Percentiles rank a stretch among this genome's conserved stretches.
phyloP scores from a whole-genome alignment of 2,329 filamentous ascomycete genomes.

The Hymenoscyphus fructigenus region DNA sequence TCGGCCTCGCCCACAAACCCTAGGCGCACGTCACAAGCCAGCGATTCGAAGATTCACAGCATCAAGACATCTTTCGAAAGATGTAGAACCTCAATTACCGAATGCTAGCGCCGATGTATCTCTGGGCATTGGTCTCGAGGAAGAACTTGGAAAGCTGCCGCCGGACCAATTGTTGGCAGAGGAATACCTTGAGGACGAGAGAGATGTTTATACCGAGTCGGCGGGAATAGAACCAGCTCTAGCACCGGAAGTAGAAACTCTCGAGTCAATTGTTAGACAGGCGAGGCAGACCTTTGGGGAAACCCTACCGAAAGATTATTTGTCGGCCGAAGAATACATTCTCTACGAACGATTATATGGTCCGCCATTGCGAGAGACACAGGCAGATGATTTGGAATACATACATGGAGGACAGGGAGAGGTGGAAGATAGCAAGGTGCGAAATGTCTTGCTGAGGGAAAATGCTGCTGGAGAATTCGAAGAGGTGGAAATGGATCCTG shows the following conservation, averaged over 20 bases:
- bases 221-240: neutral
- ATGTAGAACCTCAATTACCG: slow-evolving; percentile 4
- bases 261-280: slow-evolving; percentile 64
- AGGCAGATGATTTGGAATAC: slow-evolving; percentile 56
- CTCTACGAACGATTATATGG: slow-evolving; percentile 84
- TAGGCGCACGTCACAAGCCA: slow-evolving; percentile 14
- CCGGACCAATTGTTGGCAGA: neutral
- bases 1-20: slow-evolving; percentile 10
- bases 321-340: slow-evolving; percentile 68
- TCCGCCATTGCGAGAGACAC: slow-evolving; percentile 63
- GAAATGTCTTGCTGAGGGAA: slow-evolving; percentile 53
- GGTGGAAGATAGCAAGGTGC: slow-evolving; percentile 48
- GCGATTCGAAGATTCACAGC: slow-evolving; percentile 25
- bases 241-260: neutral
- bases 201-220: neutral
- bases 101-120: neutral
- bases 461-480: slow-evolving; percentile 58
- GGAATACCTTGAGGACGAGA: neutral
- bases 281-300: slow-evolving; percentile 77
- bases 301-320: slow-evolving; percentile 67
- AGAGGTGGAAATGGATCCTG: slow-evolving; percentile 50
- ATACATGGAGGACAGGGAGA: slow-evolving; percentile 35
- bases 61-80: slow-evolving; percentile 6
- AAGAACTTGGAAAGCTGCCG: neutral
- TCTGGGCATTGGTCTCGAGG: neutral